Evolutionary conservation across 345 rosid species (phyloP).

Genomic region (Cardamine chenopodiifolia): DNA sequence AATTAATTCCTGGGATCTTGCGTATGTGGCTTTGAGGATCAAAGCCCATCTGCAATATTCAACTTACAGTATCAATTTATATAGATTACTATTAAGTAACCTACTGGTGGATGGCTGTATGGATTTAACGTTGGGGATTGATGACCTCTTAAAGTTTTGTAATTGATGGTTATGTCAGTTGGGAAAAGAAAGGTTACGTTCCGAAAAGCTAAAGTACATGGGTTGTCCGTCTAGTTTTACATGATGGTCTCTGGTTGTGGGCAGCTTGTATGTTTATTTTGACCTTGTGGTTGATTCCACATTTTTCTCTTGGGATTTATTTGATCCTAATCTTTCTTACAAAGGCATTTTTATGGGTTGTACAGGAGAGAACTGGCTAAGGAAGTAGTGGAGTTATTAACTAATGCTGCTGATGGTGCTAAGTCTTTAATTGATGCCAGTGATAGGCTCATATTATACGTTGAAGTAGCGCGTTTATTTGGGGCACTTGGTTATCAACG

Average conservation of each 20-base stretch:
- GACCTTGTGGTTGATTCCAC: conserved; percentile 6
- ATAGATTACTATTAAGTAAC: not conserved
- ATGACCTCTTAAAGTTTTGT: not conserved
- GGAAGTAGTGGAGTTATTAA: conserved; percentile 90
- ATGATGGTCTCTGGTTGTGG: conserved; percentile 9
- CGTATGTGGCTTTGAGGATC: not conserved
- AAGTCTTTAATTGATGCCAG: conserved; percentile 93
- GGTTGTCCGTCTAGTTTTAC: not conserved
- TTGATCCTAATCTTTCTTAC: conserved; percentile 17
- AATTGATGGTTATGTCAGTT: conserved; percentile 15
- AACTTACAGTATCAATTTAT: not conserved
- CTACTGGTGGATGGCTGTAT: not conserved
- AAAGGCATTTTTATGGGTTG: conserved; percentile 29
- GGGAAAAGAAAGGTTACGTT: conserved; percentile 9
- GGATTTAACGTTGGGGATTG: not conserved
- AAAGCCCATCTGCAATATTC: not conserved
- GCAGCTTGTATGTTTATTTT: conserved; percentile 6
- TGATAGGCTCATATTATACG: conserved; percentile 83
- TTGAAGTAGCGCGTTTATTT: conserved; percentile 91
- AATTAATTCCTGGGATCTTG: not conserved
- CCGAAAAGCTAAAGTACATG: not conserved
- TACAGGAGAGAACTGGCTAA: conserved; percentile 81
- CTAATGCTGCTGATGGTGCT: conserved; percentile 95
- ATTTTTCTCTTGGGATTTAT: conserved; percentile 1
- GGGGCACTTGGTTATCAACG: conserved; percentile 91